Evolutionary conservation across 306 rosid species (phyloP).

Genomic region (Citrullus mucosospermus): DNA sequence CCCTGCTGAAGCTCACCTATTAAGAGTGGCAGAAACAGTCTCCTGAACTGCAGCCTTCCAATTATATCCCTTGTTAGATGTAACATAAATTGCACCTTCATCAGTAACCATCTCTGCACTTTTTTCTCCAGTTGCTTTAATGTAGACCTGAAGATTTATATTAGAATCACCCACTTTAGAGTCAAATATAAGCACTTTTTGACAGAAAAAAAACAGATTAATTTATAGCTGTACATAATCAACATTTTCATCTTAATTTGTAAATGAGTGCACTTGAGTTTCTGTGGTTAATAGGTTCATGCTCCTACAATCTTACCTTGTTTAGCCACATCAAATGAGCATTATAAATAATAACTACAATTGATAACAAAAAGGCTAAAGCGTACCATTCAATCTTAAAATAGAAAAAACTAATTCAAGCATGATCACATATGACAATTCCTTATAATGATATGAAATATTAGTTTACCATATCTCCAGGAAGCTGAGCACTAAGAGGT

Average conservation of each 20-base stretch:
- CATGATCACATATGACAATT: not conserved
- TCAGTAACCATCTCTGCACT: constrained; percentile 98
- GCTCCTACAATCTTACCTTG: not conserved
- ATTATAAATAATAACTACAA: not conserved
- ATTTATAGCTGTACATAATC: not conserved
- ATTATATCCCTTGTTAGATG: constrained; percentile 83
- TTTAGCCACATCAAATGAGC: not conserved
- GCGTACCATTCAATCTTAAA: not conserved
- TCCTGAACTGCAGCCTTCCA: constrained; percentile 99
- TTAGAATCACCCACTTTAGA: not conserved
- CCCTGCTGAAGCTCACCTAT: constrained; percentile 40
- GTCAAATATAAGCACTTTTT: not conserved
- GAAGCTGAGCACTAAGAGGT: constrained; percentile 80
- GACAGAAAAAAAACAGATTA: not conserved
- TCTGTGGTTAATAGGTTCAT: not conserved
- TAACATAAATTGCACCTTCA: constrained; percentile 86
- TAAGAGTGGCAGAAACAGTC: constrained; percentile 94
- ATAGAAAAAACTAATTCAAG: not conserved
- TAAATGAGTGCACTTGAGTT: not conserved
- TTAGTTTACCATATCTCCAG: constrained; percentile 73
- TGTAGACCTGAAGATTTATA: constrained; percentile 55
- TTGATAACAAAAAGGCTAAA: not conserved
- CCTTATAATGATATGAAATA: not conserved
- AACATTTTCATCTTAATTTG: not conserved
- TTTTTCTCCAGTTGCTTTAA: constrained; percentile 84